Evolutionary conservation across 345 rosid species (phyloP), one percentile per base, ranked within the genome.

Genomic region (Anastatica hierochuntica): DNA sequence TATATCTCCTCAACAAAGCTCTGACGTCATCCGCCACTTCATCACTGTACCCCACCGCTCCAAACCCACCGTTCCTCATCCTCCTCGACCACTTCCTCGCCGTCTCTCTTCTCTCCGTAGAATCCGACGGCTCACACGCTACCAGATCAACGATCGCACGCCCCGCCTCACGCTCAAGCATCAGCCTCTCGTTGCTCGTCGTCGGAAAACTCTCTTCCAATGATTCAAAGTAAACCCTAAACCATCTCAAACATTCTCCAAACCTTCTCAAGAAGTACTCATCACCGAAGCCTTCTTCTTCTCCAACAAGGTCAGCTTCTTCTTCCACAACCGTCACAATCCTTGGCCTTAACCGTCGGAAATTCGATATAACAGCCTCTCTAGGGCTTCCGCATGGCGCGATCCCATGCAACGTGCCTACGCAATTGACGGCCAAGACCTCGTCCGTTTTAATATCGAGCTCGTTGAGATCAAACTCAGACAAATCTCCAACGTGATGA

Each of bases 221-320:
- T 0, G 94, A 67, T 67, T 88, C 94, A 10, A 88, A 81, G 46
- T 82, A 92, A 76, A 85, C 95, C 95, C 95, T 83, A 78, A 81
- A 92, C 85, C 87, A 92, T 19, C 85, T 60, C 6, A 92, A 57
- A 58, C 88, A 75, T 53, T 92, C 98, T 36, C 75, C 69, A 43
- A 88, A 88, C 6, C 88, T 78, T 24, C 58, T 76, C 3, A 83
- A 75, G 30, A 92, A n/a, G n/a, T n/a, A 88, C 12, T 82, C 97
- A 2, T 60, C 26, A 20, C 45, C 60, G 23, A 39, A 46, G 42
- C 84, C 83, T 36, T 81, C 97, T 49, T 72, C 68, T 37, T 81
- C 88, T 3, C 44, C 30, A 4, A 33, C 44, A 18, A 92, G 83
- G 65, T 92, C 98, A 7, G 87, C 95, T 70, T 92, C 98, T 62